phyloP scores from a whole-genome alignment of 208 protist species.

The Herpetomonas muscarum region DNA sequence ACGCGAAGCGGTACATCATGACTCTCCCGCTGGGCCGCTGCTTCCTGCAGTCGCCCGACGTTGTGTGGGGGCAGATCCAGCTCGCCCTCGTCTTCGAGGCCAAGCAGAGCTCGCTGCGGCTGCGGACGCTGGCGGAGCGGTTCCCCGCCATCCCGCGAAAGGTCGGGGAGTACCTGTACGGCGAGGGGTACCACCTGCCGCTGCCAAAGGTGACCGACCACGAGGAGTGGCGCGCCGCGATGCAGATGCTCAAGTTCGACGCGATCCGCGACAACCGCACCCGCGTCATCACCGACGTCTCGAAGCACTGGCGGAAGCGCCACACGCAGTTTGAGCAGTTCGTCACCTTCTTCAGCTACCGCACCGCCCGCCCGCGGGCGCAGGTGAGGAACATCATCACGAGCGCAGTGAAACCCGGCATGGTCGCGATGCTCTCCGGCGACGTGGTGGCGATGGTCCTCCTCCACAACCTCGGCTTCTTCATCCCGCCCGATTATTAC shows the following conservation, averaged over 20 bases:
- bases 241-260: constrained; percentile 71
- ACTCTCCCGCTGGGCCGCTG: constrained; percentile 34
- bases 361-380: constrained; percentile 47
- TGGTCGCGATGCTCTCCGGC: constrained; percentile 75
- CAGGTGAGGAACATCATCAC: constrained; percentile 77
- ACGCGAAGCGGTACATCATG: constrained; percentile 26
- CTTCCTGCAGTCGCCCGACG: constrained; percentile 62
- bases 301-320: constrained; percentile 74
- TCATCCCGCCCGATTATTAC: constrained; percentile 84
- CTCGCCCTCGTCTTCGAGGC: constrained; percentile 75
- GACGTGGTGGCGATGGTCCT: constrained; percentile 69
- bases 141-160: constrained; percentile 46
- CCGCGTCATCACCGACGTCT: constrained; percentile 82
- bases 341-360: constrained; percentile 75
- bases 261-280: constrained; percentile 83
- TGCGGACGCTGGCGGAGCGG: constrained; percentile 67
- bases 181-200: constrained; percentile 73
- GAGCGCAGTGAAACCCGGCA: constrained; percentile 69
- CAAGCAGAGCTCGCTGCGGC: constrained; percentile 71
- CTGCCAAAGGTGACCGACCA: constrained; percentile 71
- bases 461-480: constrained; percentile 71
- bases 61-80: constrained; percentile 62
- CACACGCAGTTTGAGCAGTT: constrained; percentile 88
- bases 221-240: constrained; percentile 69
- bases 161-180: constrained; percentile 74